Evolutionary conservation across 2,329 filamentous ascomycete genomes (phyloP).

Genomic region (Catunica adiposa): DNA sequence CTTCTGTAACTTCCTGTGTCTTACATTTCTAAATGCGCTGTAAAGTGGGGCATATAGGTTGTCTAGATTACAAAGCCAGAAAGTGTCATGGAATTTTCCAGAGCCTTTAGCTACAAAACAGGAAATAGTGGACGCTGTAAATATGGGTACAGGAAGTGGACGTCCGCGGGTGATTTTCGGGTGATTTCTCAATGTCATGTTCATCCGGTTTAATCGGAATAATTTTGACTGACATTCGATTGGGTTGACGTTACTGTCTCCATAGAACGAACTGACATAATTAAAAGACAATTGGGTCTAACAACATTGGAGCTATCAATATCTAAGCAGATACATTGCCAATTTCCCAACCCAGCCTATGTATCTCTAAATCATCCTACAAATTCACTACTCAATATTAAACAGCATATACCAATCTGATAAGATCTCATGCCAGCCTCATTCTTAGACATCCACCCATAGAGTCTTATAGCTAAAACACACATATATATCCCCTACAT

Average conservation of each 20-base stretch:
- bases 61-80: constrained; percentile 10
- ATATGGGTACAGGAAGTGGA: not conserved
- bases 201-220: not conserved
- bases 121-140: not conserved
- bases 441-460: too few relatives aligned
- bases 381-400: not conserved
- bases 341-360: not conserved
- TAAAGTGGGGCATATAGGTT: not conserved
- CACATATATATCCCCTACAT: too few relatives aligned
- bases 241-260: not conserved
- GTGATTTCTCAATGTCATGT: not conserved
- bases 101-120: constrained; percentile 15
- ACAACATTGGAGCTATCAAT: not conserved
- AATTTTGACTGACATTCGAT: too few relatives aligned
- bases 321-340: not conserved
- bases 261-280: too few relatives aligned
- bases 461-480: too few relatives aligned
- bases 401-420: not conserved
- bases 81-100: constrained; percentile 14
- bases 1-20: not conserved
- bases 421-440: not conserved
- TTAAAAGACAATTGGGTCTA: not conserved
- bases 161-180: constrained; percentile 1
- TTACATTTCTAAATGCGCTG: not conserved
- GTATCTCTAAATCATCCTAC: not conserved